phyloP scores from a whole-genome alignment of 805 yeast genomes.

The Ogataea dorogensis region DNA sequence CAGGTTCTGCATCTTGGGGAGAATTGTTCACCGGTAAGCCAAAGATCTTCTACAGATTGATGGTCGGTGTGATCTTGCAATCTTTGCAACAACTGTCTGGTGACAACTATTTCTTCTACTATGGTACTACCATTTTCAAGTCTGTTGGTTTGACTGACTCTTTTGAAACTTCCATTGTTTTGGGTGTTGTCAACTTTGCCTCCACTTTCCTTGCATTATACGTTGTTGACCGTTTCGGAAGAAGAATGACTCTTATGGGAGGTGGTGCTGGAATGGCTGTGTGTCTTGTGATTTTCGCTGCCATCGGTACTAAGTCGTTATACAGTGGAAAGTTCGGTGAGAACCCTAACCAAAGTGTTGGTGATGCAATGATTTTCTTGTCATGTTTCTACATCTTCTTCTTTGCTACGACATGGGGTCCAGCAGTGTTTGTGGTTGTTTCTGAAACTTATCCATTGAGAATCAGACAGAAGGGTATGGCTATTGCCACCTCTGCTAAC shows the following conservation, averaged over 20 bases:
- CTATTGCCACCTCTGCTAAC: constrained; percentile 62
- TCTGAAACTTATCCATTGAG: constrained; percentile 69
- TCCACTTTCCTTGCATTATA: constrained; percentile 53
- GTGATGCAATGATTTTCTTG: constrained; percentile 60
- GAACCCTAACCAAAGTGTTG: constrained; percentile 49
- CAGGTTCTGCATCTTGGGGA: constrained; percentile 65
- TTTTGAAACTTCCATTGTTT: constrained; percentile 56
- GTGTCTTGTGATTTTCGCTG: constrained; percentile 59
- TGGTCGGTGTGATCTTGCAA: constrained; percentile 60
- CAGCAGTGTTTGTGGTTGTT: constrained; percentile 62
- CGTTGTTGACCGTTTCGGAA: constrained; percentile 53
- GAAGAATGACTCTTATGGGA: constrained; percentile 47
- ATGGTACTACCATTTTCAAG: constrained; percentile 60
- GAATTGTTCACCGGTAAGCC: constrained; percentile 66
- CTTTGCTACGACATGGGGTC: constrained; percentile 79
- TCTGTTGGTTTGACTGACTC: constrained; percentile 58
- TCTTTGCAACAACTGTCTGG: constrained; percentile 62
- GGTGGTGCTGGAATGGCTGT: constrained; percentile 55
- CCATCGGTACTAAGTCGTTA: constrained; percentile 54
- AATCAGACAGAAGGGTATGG: constrained; percentile 62
- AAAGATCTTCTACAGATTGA: constrained; percentile 52
- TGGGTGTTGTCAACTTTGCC: constrained; percentile 56
- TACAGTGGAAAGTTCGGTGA: constrained; percentile 40
- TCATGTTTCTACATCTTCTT: constrained; percentile 63
- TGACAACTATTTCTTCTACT: constrained; percentile 64